These are phyloP conservation scores for Amphichorda felina DNA, from an alignment of 2,329 filamentous ascomycete genomes.

Conservation along the genomic window DNA sequence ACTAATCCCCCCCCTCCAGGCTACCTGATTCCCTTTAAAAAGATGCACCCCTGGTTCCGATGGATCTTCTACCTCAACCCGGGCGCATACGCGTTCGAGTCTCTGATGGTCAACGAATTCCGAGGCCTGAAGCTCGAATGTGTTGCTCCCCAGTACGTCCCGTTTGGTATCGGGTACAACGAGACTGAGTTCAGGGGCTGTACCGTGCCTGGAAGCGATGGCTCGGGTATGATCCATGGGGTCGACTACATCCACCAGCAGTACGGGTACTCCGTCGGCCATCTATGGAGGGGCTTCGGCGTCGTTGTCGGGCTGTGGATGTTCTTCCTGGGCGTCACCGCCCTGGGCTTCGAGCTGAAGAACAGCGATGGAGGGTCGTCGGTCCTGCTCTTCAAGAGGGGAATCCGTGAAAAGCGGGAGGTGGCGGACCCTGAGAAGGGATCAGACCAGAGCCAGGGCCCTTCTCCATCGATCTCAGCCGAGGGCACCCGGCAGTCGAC, in stretches of 20 bases:
- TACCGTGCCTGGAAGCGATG: constrained; percentile 30
- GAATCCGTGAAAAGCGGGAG: constrained; percentile 14
- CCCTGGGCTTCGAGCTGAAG: constrained; percentile 48
- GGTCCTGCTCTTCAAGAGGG: constrained; percentile 2
- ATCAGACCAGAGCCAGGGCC: neutral
- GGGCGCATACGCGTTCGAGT: constrained; percentile 46
- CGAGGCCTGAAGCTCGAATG: constrained; percentile 42
- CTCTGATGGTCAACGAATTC: constrained; percentile 50
- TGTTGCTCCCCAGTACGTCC: constrained; percentile 40
- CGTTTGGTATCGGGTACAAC: constrained; percentile 25
- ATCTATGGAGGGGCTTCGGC: constrained; percentile 62
- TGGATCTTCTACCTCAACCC: constrained; percentile 49
- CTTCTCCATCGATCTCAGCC: neutral
- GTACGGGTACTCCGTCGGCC: constrained; percentile 36
- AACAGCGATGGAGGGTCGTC: neutral
- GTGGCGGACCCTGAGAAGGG: constrained; percentile 18
- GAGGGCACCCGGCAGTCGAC: constrained; percentile 42
- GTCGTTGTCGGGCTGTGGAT: constrained; percentile 60
- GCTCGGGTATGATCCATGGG: constrained; percentile 33
- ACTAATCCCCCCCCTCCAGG: too few relatives aligned
- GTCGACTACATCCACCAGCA: constrained; percentile 35
- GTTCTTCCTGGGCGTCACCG: constrained; percentile 58
- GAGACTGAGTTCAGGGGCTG: constrained; percentile 32
- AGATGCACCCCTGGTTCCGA: constrained; percentile 27
- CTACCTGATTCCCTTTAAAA: constrained; percentile 34